Conservation (phyloP, 805 yeast species). For the Sugiyamaella americana region DNA sequence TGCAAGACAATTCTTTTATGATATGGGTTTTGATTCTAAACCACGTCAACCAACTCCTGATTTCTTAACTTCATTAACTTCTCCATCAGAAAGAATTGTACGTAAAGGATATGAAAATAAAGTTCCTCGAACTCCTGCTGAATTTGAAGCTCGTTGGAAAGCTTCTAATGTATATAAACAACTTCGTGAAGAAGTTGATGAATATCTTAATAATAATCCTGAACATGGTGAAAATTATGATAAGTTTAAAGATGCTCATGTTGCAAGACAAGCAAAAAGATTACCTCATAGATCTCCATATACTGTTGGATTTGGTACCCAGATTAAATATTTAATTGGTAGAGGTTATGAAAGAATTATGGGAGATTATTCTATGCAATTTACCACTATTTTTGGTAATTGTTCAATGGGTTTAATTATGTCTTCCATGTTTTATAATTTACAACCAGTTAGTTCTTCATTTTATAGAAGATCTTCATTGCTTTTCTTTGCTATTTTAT, state of each 20-base stretch:
- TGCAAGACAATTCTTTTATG: constrained; percentile 45
- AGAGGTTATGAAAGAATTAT: constrained; percentile 49
- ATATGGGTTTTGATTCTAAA: constrained; percentile 54
- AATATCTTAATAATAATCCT: constrained; percentile 22
- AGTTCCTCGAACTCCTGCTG: constrained; percentile 49
- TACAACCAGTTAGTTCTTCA: constrained; percentile 44
- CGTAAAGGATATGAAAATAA: constrained; percentile 39
- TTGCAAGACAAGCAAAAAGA: constrained; percentile 27
- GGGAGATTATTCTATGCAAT: constrained; percentile 47
- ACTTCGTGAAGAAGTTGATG: constrained; percentile 42
- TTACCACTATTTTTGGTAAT: constrained; percentile 41
- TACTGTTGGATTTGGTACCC: constrained; percentile 39
- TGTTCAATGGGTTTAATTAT: constrained; percentile 47
- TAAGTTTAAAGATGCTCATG: constrained; percentile 28
- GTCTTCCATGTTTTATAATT: constrained; percentile 51
- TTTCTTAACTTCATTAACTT: constrained; percentile 50
- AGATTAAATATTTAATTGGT: constrained; percentile 41
- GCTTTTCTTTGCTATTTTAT: constrained; percentile 49
- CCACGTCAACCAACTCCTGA: constrained; percentile 56
- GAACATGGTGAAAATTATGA: constrained; percentile 23
- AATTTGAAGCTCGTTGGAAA: constrained; percentile 48
- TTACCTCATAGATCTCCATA: constrained; percentile 35
- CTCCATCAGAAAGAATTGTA: constrained; percentile 45
- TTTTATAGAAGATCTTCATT: constrained; percentile 55
- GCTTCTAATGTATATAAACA: constrained; percentile 38